Evolutionary conservation across 345 rosid genomes (phyloP), one percentile per base, ranked within the genome.

Genomic region (Draba incana): DNA sequence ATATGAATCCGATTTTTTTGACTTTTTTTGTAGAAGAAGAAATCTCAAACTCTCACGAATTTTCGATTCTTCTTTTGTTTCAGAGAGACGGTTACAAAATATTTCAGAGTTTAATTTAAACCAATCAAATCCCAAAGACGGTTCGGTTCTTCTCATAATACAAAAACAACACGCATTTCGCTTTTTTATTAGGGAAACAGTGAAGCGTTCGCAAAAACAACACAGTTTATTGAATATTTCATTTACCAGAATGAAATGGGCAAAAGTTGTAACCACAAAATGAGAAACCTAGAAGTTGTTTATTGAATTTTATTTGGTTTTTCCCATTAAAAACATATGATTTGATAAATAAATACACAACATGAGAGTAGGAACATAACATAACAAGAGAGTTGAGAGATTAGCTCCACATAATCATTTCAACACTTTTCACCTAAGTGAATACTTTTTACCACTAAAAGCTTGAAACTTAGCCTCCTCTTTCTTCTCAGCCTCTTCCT

Each of bases 381-480:
- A 35, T 35, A 7, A 35, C 10, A 35, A 8, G 10, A 35, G 27
- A 46, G 27, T 46, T 16, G 5, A 46, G 5, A 46, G 51, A 16
- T 4, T 11, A 46, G 25, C 4, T 46, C 25, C 51, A 16, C 51
- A 46, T 3, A 16, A 16, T 46, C 12, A 44, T 44, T 20, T 5
- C 20, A 44, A 44, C 37, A 33, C 37, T 33, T 20, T 20, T 35
- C 93, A 92, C 77, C 81, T 85, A 68, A 88, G 69, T 2, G 96
- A 85, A 80, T 88, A 88, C 79, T 84, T 84, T 68, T 80, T 88
- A 53, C 97, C 96, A 0, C 82, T 60, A 64, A 91, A 88, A 30
- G 96, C 78, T 76, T 83, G 87, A 78, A 91, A 91, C 76, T 86
- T 86, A 2, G 84, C 87, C 60, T 79, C 70, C 81, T 86, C 88